phyloP scores from a whole-genome alignment of 257 asterid genomes.

The Orobanche coerulescens region DNA sequence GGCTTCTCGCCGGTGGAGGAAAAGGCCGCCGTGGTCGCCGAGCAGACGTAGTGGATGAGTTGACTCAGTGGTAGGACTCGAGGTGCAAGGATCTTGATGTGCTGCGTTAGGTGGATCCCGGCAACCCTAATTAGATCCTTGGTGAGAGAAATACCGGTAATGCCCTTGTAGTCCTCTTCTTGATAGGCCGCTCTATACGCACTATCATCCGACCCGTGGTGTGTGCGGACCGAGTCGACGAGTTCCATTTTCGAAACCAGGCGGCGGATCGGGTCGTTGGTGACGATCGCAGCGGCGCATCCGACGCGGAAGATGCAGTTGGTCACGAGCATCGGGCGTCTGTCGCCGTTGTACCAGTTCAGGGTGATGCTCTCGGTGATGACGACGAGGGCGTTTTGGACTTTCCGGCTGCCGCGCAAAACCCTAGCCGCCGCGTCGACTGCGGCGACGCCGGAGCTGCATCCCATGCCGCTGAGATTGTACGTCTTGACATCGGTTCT shows the following conservation, averaged over 20 bases:
- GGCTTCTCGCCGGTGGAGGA: background rate
- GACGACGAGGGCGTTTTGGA: constrained; percentile 52
- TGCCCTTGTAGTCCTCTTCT: constrained; percentile 58
- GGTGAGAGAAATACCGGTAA: constrained; percentile 41
- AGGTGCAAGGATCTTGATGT: constrained; percentile 42
- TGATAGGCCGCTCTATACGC: constrained; percentile 49
- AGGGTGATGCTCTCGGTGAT: constrained; percentile 44
- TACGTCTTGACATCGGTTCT: constrained; percentile 51
- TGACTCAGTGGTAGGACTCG: constrained; percentile 49
- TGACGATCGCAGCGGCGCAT: constrained; percentile 46
- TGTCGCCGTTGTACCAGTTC: constrained; percentile 59
- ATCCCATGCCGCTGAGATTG: constrained; percentile 70
- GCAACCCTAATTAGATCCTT: constrained; percentile 55
- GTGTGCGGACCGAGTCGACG: constrained; percentile 44
- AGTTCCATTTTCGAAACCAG: constrained; percentile 46
- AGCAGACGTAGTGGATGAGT: constrained; percentile 32
- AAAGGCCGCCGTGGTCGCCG: constrained; percentile 13
- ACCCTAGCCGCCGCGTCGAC: constrained; percentile 57
- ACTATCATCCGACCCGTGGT: constrained; percentile 52
- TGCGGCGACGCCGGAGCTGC: constrained; percentile 52
- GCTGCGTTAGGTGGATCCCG: constrained; percentile 33
- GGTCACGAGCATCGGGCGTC: constrained; percentile 58
- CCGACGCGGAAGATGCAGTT: constrained; percentile 68
- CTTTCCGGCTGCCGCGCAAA: constrained; percentile 29
- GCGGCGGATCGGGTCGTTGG: constrained; percentile 36